Percentiles rank a stretch among this genome's conserved stretches.
phyloP scores from a whole-genome alignment of 2,329 filamentous ascomycete genomes.

The Cercospora zeina region DNA sequence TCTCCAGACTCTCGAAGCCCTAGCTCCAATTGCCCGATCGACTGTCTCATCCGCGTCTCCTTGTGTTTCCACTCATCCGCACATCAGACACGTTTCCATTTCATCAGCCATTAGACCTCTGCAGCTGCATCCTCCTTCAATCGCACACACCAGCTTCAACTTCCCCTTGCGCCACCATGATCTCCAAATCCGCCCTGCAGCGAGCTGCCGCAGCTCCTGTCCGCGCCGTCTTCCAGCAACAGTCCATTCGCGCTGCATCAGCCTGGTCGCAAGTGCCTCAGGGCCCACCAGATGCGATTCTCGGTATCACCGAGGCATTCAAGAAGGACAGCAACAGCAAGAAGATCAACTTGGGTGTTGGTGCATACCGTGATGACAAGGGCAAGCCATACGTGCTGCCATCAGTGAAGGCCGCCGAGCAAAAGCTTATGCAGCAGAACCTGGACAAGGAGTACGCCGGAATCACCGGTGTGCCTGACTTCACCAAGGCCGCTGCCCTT shows the following conservation, averaged over 20 bases:
- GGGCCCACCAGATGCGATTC: constrained; percentile 79
- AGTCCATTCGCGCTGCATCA: constrained; percentile 64
- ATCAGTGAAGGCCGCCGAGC: constrained; percentile 85
- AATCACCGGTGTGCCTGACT: constrained; percentile 92
- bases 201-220: constrained; percentile 34
- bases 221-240: constrained; percentile 32
- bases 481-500: constrained; percentile 86
- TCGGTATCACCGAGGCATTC: constrained; percentile 96
- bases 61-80: constrained; percentile 10
- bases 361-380: constrained; percentile 96
- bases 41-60: constrained; percentile 8
- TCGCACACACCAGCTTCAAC: constrained; percentile 7
- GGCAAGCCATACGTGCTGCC: constrained; percentile 98
- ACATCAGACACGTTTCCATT: constrained; percentile 16
- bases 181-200: constrained; percentile 37
- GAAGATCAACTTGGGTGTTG: constrained; percentile 99
- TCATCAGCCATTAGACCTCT: constrained; percentile 7
- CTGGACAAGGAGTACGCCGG: constrained; percentile 97
- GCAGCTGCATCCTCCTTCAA: constrained; percentile 1
- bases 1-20: constrained; percentile 11
- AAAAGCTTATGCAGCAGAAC: constrained; percentile 73
- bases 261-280: constrained; percentile 90
- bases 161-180: constrained; percentile 30
- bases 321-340: constrained; percentile 90
- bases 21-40: constrained; percentile 15